Evolutionary conservation across 176 grass and related monocot genomes (phyloP).

Genomic region (Puya raimondii): DNA sequence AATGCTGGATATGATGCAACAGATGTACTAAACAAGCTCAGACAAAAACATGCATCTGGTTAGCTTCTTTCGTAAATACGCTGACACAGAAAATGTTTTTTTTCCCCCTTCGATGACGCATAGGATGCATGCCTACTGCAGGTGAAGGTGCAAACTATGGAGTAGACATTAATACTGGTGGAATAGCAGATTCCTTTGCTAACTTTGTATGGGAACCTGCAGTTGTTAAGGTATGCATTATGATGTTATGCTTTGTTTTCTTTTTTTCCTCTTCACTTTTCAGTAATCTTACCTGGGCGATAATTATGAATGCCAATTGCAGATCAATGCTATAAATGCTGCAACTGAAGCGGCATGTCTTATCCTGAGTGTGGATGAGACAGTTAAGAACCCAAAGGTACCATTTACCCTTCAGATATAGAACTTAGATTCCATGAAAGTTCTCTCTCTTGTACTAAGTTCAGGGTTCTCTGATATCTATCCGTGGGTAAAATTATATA

Average conservation of each 20-base stretch:
- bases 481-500: no score
- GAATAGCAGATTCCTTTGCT: slow-evolving; percentile 83
- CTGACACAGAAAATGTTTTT: background rate
- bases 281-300: background rate
- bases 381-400: slow-evolving; percentile 99
- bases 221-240: slow-evolving; percentile 77
- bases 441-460: background rate
- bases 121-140: slow-evolving; percentile 20
- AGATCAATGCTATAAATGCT: slow-evolving; percentile 97
- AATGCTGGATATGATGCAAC: slow-evolving; percentile 97
- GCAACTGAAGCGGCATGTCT: slow-evolving; percentile 83
- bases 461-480: background rate
- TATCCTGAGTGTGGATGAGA: slow-evolving; percentile 87
- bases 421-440: background rate
- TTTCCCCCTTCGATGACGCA: slow-evolving; percentile 6
- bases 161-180: slow-evolving; percentile 88
- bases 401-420: background rate
- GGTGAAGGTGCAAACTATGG: slow-evolving; percentile 92
- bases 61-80: background rate
- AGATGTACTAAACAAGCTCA: slow-evolving; percentile 85
- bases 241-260: slow-evolving; percentile 13
- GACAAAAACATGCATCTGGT: slow-evolving; percentile 95
- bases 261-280: background rate
- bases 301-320: slow-evolving; percentile 23
- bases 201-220: slow-evolving; percentile 99